These are phyloP conservation scores for Cadophora luteo-olivacea DNA, from an alignment of 2,329 filamentous ascomycete genomes.

Conservation along the genomic window DNA sequence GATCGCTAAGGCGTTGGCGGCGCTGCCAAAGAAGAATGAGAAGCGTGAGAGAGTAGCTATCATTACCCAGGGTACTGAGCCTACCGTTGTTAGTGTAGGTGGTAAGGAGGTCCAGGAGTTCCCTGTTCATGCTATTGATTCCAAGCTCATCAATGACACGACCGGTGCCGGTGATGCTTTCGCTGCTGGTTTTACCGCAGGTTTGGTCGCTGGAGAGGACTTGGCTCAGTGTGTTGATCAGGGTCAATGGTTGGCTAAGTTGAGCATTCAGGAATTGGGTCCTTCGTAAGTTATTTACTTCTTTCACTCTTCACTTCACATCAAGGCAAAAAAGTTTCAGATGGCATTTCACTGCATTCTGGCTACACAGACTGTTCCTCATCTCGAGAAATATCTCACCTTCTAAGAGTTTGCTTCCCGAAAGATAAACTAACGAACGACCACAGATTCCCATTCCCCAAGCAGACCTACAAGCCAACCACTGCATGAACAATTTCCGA, in stretches of 20 bases:
- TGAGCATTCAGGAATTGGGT: constrained; percentile 94
- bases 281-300: constrained; percentile 76
- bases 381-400: constrained; percentile 12
- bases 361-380: constrained; percentile 6
- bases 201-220: constrained; percentile 82
- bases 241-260: constrained; percentile 94
- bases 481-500: constrained; percentile 34
- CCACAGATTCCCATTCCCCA: constrained; percentile 78
- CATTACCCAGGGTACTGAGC: constrained; percentile 92
- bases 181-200: constrained; percentile 90
- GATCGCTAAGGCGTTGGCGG: constrained; percentile 85
- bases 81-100: constrained; percentile 84
- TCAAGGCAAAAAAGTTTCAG: not conserved
- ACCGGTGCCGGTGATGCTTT: constrained; percentile 98
- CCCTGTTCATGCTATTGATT: constrained; percentile 79
- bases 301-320: constrained; percentile 13
- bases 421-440: constrained; percentile 36
- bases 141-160: constrained; percentile 88
- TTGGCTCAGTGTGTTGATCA: constrained; percentile 83
- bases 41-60: constrained; percentile 85
- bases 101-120: constrained; percentile 76
- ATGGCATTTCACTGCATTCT: constrained; percentile 20
- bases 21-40: constrained; percentile 89
- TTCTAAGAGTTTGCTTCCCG: constrained; percentile 1
- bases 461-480: constrained; percentile 72